Conservation (phyloP, 2,329 filamentous ascomycete species). For the Trichophyton schoenleinii region DNA sequence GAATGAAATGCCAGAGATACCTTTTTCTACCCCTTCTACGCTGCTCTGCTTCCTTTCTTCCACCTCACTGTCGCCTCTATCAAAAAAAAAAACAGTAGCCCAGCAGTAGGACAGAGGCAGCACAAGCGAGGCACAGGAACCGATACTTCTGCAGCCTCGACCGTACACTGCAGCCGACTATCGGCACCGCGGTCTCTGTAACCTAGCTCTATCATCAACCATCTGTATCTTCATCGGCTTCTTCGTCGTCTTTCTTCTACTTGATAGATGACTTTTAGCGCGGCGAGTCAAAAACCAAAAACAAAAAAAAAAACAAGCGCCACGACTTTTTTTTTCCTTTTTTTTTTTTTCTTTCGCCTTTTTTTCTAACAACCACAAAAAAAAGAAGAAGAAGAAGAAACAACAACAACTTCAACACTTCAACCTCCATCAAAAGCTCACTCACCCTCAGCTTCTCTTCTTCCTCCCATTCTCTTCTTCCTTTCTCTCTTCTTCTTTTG, state of each 20-base stretch:
- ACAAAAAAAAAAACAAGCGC: background rate
- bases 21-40: background rate
- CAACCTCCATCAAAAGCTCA: background rate
- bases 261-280: background rate
- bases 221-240: too few species aligned
- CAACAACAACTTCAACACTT: background rate
- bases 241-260: background rate
- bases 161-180: background rate
- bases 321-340: background rate
- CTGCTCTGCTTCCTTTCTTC: background rate
- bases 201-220: background rate
- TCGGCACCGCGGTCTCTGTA: too few species aligned
- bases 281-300: background rate
- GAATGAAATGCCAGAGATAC: background rate
- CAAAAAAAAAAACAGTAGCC: background rate
- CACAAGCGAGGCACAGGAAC: constrained; percentile 1
- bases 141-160: background rate
- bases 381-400: background rate
- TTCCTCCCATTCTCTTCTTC: background rate
- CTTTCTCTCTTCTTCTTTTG: constrained; percentile 4
- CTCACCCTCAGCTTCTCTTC: background rate
- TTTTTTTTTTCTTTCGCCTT: background rate
- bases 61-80: background rate
- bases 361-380: background rate
- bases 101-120: background rate